Conservation (phyloP, 1,139 yeast species). For the Geotrichum carabidarum region DNA sequence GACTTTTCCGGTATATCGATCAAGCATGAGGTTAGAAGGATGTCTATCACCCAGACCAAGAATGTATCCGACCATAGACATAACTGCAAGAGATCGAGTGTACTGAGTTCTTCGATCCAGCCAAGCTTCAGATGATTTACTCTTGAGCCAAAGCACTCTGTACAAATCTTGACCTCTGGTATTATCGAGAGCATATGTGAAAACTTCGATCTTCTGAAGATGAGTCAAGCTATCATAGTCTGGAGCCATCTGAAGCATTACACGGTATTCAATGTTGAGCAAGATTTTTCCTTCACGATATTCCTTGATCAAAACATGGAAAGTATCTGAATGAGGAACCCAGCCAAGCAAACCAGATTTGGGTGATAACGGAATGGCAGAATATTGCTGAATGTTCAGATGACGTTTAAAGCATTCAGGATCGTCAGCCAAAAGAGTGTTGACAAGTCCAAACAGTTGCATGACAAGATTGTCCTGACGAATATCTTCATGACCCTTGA, state of each 20-base stretch:
- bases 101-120: slow-evolving; percentile 93
- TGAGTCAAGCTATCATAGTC: slow-evolving; percentile 87
- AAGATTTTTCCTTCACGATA: slow-evolving; percentile 88
- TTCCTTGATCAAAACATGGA: slow-evolving; percentile 88
- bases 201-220: slow-evolving; percentile 90
- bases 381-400: slow-evolving; percentile 81
- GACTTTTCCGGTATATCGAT: slow-evolving; percentile 88
- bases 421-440: slow-evolving; percentile 80
- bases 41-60: slow-evolving; percentile 96
- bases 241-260: slow-evolving; percentile 97
- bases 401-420: slow-evolving; percentile 96
- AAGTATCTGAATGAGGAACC: slow-evolving; percentile 96
- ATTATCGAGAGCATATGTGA: slow-evolving; percentile 90
- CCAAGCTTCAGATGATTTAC: slow-evolving; percentile 97
- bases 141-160: slow-evolving; percentile 92
- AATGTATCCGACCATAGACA: slow-evolving; percentile 98
- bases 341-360: slow-evolving; percentile 94
- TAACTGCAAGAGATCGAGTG: slow-evolving; percentile 91
- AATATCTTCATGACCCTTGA: slow-evolving; percentile 97
- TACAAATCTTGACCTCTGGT: slow-evolving; percentile 95
- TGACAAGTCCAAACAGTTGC: slow-evolving; percentile 95
- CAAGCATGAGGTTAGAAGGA: slow-evolving; percentile 94
- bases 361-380: slow-evolving; percentile 94
- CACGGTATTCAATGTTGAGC: slow-evolving; percentile 87
- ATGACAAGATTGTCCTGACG: slow-evolving; percentile 96